A percentile compares a stretch with the other conserved stretches of the same genome.
phyloP scores from a whole-genome alignment of 768 basidiomycete species.

The Trametes meyenii region DNA sequence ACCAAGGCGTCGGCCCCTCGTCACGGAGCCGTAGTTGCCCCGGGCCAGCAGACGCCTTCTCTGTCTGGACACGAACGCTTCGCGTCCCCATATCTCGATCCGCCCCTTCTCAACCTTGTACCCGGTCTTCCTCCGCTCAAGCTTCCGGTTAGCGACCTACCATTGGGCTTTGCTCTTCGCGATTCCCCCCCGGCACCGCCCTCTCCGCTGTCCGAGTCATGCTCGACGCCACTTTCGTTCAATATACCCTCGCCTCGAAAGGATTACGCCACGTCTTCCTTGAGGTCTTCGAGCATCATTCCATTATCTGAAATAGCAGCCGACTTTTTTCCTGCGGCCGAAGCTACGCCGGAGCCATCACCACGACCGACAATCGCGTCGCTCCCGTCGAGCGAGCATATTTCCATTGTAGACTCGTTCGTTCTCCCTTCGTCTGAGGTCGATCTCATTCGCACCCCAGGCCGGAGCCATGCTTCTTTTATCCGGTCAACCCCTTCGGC shows the following conservation, averaged over 20 bases:
- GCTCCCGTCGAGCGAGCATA: conserved; percentile 4
- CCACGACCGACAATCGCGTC: conserved; percentile 10
- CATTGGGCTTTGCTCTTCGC: conserved; percentile 1
- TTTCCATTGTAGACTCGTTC: conserved; percentile 27
- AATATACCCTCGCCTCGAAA: background rate
- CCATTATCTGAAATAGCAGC: background rate
- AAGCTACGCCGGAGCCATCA: background rate
- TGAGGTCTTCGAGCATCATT: background rate
- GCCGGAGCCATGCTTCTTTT: background rate
- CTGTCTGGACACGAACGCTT: background rate
- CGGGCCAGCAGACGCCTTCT: conserved; percentile 1
- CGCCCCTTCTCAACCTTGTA: conserved; percentile 16
- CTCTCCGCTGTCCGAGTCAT: conserved; percentile 11
- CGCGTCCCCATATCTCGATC: conserved; percentile 18
- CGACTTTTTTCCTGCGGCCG: conserved; percentile 13
- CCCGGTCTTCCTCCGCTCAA: conserved; percentile 24
- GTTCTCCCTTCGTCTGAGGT: conserved; percentile 23
- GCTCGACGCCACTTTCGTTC: conserved; percentile 1
- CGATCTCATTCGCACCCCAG: conserved; percentile 7
- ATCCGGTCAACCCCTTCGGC: conserved; percentile 1
- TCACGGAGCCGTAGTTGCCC: background rate
- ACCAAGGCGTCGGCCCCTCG: background rate
- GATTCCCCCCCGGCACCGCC: conserved; percentile 15
- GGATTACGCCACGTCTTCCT: background rate
- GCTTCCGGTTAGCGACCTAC: conserved; percentile 17